Percentiles rank a stretch among this genome's conserved stretches.
phyloP scores from a whole-genome alignment of 192 early-diverging fungal genomes.

The Globomyces pollinis-pini region DNA sequence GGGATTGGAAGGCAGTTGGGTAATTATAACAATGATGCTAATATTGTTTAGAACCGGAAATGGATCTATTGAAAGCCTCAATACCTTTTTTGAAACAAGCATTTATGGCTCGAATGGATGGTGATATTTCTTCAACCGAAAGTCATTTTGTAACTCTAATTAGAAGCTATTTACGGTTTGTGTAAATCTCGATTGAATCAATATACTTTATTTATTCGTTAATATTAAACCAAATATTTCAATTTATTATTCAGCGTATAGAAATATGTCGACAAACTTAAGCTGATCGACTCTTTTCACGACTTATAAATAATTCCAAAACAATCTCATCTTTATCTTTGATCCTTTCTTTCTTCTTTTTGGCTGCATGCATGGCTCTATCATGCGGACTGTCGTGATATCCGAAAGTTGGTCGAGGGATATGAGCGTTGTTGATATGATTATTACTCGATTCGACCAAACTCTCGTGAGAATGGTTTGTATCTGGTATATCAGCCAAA shows the following conservation, averaged over 20 bases:
- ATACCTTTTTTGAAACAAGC: slow-evolving; percentile 8
- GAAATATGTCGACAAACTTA: too few species aligned
- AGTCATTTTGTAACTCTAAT: too few species aligned
- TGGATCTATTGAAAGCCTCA: slow-evolving; percentile 71
- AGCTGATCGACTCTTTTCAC: neutral
- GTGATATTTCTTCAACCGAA: neutral
- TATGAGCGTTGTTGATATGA: too few species aligned
- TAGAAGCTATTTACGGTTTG: neutral
- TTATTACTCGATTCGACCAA: too few species aligned
- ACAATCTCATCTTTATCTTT: neutral
- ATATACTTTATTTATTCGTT: neutral
- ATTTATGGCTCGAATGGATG: neutral
- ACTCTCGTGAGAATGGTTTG: too few species aligned
- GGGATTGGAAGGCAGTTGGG: slow-evolving; percentile 88
- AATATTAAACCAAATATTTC: neutral
- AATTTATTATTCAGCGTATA: too few species aligned
- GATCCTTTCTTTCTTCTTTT: neutral
- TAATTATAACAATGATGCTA: too few species aligned
- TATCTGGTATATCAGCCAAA: too few species aligned
- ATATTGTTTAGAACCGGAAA: slow-evolving; percentile 80
- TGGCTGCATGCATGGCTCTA: neutral
- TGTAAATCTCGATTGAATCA: slow-evolving; percentile 3
- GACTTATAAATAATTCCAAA: neutral
- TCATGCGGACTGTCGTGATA: neutral
- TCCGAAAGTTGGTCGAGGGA: too few species aligned